Evolutionary conservation across 2,329 filamentous ascomycete genomes (phyloP).

Genomic region (Grosmannia huntii): DNA sequence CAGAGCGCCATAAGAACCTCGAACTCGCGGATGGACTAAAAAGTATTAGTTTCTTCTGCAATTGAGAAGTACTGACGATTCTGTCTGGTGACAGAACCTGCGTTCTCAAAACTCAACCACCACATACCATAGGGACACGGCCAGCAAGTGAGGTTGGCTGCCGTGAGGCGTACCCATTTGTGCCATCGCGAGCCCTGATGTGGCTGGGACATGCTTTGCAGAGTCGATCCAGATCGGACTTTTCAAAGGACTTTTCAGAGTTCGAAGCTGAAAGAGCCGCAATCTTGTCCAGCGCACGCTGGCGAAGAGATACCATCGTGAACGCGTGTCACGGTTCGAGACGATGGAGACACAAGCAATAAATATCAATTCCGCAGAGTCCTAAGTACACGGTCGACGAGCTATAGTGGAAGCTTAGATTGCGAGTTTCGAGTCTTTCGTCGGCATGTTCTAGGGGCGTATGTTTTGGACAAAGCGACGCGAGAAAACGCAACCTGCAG

Average conservation of each 20-base stretch:
- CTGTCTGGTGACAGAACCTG: not conserved
- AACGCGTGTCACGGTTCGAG: not conserved
- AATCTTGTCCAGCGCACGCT: conserved; percentile 51
- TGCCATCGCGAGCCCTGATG: conserved; percentile 27
- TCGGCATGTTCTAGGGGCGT: not conserved
- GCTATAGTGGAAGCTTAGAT: too few species aligned
- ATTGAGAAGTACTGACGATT: not conserved
- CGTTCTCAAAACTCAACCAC: not conserved
- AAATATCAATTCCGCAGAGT: not conserved
- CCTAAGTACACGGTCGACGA: not conserved
- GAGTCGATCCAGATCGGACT: conserved; percentile 49
- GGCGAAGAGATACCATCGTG: conserved; percentile 39
- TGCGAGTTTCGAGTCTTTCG: not conserved
- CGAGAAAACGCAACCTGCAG: not conserved
- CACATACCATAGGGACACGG: conserved; percentile 46
- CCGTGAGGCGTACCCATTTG: conserved; percentile 35
- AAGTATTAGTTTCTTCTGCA: not conserved
- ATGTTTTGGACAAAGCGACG: not conserved
- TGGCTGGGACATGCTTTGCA: conserved; percentile 43
- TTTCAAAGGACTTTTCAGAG: conserved; percentile 41
- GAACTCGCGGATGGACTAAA: conserved; percentile 72
- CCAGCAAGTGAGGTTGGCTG: conserved; percentile 28
- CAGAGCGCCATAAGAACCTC: conserved; percentile 86
- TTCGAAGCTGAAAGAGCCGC: conserved; percentile 47
- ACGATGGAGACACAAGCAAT: not conserved